phyloP scores from a whole-genome alignment of 257 asterid genomes.

The Lycium barbarum region DNA sequence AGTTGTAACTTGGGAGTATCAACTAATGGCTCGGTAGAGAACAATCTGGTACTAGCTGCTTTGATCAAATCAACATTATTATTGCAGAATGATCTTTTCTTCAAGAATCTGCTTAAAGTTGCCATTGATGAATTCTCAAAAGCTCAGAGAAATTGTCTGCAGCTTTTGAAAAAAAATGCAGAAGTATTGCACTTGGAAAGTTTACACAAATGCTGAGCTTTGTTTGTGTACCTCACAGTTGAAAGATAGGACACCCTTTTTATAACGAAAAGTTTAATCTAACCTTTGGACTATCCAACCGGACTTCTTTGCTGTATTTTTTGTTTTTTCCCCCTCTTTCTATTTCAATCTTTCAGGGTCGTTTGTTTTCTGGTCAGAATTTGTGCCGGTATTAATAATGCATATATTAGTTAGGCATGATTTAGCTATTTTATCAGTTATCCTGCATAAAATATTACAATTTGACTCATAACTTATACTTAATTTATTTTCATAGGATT shows the following conservation, averaged over 20 bases:
- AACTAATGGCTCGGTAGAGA: constrained; percentile 44
- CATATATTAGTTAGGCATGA: too few species aligned
- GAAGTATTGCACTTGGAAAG: not conserved
- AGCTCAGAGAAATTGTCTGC: not conserved
- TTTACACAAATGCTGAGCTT: not conserved
- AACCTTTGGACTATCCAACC: not conserved
- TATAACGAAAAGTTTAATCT: not conserved
- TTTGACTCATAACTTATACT: too few species aligned
- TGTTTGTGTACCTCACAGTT: not conserved
- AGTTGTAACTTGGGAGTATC: constrained; percentile 68
- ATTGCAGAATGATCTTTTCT: constrained; percentile 43
- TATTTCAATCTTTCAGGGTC: not conserved
- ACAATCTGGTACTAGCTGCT: constrained; percentile 32
- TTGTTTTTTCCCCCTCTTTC: not conserved
- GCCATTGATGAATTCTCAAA: constrained; percentile 50
- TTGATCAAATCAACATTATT: constrained; percentile 34
- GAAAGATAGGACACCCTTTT: not conserved
- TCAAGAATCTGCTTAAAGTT: constrained; percentile 49
- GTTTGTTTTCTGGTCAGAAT: too few species aligned
- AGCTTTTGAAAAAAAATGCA: not conserved
- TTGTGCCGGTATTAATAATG: too few species aligned
- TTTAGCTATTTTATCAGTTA: too few species aligned
- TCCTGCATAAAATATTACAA: too few species aligned
- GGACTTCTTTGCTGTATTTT: not conserved
- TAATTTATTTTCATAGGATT: too few species aligned